These are phyloP conservation scores for Posidonia australis DNA, from an alignment of 106 monocot genomes.

Conservation along the genomic window DNA sequence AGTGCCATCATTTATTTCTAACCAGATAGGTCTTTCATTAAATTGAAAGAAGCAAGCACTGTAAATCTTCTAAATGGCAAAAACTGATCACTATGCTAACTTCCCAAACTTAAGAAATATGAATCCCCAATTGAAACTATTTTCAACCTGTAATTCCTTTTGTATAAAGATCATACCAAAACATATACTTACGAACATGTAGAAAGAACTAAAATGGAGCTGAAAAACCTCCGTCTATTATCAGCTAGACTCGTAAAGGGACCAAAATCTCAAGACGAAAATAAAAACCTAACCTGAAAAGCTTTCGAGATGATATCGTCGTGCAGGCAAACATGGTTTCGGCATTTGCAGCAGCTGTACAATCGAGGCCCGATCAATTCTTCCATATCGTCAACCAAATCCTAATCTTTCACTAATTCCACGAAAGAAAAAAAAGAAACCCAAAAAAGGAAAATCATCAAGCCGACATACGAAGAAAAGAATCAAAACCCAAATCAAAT, in stretches of 20 bases:
- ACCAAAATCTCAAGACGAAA: background rate
- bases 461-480: background rate
- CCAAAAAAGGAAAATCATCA: background rate
- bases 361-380: constrained; percentile 50
- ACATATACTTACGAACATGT: too few species aligned
- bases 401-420: background rate
- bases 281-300: constrained; percentile 49
- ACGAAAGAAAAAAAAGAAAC: background rate
- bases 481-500: background rate
- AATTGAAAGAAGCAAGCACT: too few species aligned
- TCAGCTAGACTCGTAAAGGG: background rate
- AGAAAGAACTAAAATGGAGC: background rate
- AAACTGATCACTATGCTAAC: too few species aligned
- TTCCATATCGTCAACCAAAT: constrained; percentile 15
- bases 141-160: too few species aligned
- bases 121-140: too few species aligned
- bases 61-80: too few species aligned
- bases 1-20: too few species aligned
- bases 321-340: constrained; percentile 73
- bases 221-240: background rate
- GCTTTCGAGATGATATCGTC: constrained; percentile 86
- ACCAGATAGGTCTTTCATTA: too few species aligned
- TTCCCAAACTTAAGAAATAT: too few species aligned
- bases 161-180: too few species aligned
- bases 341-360: constrained; percentile 84